Evolutionary conservation across 805 yeast genomes (phyloP).

Genomic region (Cyberlindnera japonica): DNA sequence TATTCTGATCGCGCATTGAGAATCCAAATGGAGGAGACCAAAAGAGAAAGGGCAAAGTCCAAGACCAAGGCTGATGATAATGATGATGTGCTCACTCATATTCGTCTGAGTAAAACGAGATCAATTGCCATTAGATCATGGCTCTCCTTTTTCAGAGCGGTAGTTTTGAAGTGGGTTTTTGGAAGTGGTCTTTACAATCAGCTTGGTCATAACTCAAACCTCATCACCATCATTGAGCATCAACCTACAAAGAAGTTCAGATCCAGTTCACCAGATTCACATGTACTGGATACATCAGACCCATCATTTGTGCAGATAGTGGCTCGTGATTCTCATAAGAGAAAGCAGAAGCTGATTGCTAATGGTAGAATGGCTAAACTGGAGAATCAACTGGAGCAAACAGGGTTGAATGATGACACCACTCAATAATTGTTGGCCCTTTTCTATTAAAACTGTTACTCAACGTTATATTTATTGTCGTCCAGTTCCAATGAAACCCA

Average conservation of each 20-base stretch:
- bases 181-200: constrained; percentile 26
- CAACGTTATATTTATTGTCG: too few relatives aligned
- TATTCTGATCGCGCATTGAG: constrained; percentile 35
- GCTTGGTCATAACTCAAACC: constrained; percentile 22
- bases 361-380: constrained; percentile 22
- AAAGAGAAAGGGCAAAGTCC: constrained; percentile 21
- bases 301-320: constrained; percentile 11
- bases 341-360: constrained; percentile 24
- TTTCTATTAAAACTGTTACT: too few relatives aligned
- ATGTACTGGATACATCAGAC: constrained; percentile 12
- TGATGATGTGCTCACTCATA: constrained; percentile 22
- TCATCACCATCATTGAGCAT: constrained; percentile 22
- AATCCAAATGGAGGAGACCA: constrained; percentile 21
- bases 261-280: constrained; percentile 9
- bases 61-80: constrained; percentile 14
- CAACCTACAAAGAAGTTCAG: constrained; percentile 15
- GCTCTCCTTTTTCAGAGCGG: constrained; percentile 28
- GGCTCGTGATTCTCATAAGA: constrained; percentile 13
- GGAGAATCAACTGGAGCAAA: constrained; percentile 18
- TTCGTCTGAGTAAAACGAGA: constrained; percentile 26
- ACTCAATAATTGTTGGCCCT: neutral
- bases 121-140: constrained; percentile 28
- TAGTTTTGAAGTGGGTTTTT: constrained; percentile 27
- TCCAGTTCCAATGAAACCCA: too few relatives aligned
- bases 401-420: constrained; percentile 18